Percentiles rank a stretch among this genome's conserved stretches.
Evolutionary conservation across 2,329 filamentous ascomycete species (phyloP).

Genomic region (Aspergillus sp.): DNA sequence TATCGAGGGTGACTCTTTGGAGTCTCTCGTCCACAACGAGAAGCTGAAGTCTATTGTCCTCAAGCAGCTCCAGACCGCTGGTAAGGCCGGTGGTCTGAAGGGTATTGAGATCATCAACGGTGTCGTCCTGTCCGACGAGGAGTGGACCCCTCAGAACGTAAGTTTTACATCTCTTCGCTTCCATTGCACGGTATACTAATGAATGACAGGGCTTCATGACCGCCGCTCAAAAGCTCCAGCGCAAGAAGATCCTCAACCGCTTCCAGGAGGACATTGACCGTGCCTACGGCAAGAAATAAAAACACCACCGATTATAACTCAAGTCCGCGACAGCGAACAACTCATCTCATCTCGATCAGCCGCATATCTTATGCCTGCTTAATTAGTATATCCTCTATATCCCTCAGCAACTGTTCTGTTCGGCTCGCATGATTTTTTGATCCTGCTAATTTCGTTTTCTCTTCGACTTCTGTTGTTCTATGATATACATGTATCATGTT

Average conservation of each 20-base stretch:
- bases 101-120: conserved; percentile 48
- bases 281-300: conserved; percentile 57
- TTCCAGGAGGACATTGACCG: conserved; percentile 63
- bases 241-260: conserved; percentile 64
- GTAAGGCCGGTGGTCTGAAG: conserved; percentile 37
- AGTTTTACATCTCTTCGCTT: conserved; percentile 18
- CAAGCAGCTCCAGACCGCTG: conserved; percentile 42
- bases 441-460: background rate
- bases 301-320: conserved; percentile 1
- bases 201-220: conserved; percentile 61
- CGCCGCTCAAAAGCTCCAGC: conserved; percentile 72
- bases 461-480: background rate
- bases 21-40: conserved; percentile 63
- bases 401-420: background rate
- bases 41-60: conserved; percentile 45
- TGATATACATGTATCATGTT: background rate
- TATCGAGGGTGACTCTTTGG: conserved; percentile 64
- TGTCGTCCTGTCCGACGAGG: conserved; percentile 48
- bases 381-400: background rate
- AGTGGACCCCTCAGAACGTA: conserved; percentile 48
- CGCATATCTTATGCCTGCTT: background rate
- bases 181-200: conserved; percentile 21
- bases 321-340: background rate
- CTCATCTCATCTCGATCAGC: background rate
- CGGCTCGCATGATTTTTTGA: background rate